Conservation (phyloP, 352 stramenopile genomes). For the Thalassiosira livingstoniorum region DNA sequence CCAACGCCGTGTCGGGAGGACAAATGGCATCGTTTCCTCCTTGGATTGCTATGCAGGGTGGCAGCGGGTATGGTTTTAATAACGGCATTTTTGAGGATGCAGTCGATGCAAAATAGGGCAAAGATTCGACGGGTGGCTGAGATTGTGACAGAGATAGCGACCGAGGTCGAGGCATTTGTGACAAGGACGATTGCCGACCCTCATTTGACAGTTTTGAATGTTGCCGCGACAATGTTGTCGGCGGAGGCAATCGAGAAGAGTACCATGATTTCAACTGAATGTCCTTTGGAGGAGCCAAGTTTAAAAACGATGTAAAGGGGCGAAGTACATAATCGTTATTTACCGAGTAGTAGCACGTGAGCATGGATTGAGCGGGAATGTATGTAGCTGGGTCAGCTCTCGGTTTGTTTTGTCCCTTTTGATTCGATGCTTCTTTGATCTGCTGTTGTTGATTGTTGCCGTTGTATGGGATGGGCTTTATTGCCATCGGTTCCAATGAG, state of each 20-base stretch:
- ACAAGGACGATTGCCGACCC: too few relatives aligned
- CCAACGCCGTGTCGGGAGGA: constrained; percentile 75
- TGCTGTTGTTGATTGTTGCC: not conserved
- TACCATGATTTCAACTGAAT: constrained; percentile 46
- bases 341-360: constrained; percentile 83
- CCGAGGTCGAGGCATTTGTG: too few relatives aligned
- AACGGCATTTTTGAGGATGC: too few relatives aligned
- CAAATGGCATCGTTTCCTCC: constrained; percentile 79
- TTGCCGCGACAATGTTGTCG: constrained; percentile 5
- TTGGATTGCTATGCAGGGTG: constrained; percentile 75
- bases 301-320: constrained; percentile 55
- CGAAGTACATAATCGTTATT: constrained; percentile 67
- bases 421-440: not conserved
- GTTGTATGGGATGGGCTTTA: not conserved
- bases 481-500: constrained; percentile 27
- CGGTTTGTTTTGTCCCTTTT: constrained; percentile 7
- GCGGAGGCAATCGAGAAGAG: constrained; percentile 36
- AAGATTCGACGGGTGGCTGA: too few relatives aligned
- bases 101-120: too few relatives aligned
- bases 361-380: constrained; percentile 77
- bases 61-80: constrained; percentile 43
- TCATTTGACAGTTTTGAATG: too few relatives aligned
- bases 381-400: constrained; percentile 45
- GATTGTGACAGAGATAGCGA: too few relatives aligned
- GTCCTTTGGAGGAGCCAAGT: constrained; percentile 47